phyloP scores from a whole-genome alignment of 208 protist genomes.

The Angomonas ambiguus region DNA sequence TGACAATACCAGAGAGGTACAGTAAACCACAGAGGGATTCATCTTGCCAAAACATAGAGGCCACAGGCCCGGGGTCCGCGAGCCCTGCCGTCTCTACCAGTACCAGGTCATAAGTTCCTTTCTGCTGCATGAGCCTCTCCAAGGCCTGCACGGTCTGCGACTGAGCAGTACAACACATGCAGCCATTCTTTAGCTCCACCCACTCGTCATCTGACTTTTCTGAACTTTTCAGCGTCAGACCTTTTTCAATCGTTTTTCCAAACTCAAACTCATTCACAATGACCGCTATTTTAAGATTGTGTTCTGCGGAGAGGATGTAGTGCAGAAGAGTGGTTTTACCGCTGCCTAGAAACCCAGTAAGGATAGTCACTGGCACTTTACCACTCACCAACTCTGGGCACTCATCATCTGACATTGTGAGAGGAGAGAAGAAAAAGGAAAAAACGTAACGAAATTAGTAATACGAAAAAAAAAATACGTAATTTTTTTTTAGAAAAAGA shows the following conservation, averaged over 20 bases:
- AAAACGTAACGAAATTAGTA: conserved; percentile 8
- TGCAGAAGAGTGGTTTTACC: conserved; percentile 94
- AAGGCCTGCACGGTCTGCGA: conserved; percentile 80
- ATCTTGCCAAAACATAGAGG: conserved; percentile 94
- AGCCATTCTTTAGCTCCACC: conserved; percentile 94
- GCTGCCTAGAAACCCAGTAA: conserved; percentile 93
- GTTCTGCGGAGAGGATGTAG: conserved; percentile 85
- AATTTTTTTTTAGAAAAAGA: background rate
- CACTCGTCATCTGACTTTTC: conserved; percentile 93
- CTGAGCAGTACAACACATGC: conserved; percentile 94
- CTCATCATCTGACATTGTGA: conserved; percentile 47
- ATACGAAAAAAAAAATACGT: background rate
- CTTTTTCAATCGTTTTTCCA: conserved; percentile 89
- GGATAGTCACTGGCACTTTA: conserved; percentile 85
- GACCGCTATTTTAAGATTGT: conserved; percentile 90
- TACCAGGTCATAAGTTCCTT: conserved; percentile 88
- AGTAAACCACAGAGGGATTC: conserved; percentile 65
- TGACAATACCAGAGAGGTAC: conserved; percentile 88
- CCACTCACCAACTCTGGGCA: conserved; percentile 76
- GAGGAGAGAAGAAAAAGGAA: conserved; percentile 13
- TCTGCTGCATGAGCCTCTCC: conserved; percentile 76
- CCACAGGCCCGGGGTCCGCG: conserved; percentile 91
- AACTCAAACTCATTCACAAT: conserved; percentile 94
- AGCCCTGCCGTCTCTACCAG: conserved; percentile 89
- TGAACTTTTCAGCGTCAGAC: conserved; percentile 85